Conservation (phyloP, 139 green algal genomes). For the Chlorella sorokiniana region DNA sequence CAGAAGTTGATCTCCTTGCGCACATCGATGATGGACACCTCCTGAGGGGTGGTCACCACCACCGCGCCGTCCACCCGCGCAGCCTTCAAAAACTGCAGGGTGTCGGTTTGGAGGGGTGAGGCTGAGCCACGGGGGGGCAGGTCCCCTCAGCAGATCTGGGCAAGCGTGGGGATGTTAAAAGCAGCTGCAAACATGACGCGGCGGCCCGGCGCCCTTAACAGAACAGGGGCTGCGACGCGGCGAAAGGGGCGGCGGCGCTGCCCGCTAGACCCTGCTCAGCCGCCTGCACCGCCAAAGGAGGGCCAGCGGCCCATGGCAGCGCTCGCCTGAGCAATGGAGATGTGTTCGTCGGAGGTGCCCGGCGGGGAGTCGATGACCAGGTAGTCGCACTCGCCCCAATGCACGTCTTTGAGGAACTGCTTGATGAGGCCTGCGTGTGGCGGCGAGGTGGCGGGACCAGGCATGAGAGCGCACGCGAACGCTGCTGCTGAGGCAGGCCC, state of each 20-base stretch:
- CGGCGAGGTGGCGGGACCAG: background rate
- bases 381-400: slow-evolving; percentile 96
- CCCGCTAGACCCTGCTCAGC: too few relatives aligned
- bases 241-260: too few relatives aligned
- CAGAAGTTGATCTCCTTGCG: slow-evolving; percentile 98
- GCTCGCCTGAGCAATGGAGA: slow-evolving; percentile 87
- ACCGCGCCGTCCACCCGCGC: slow-evolving; percentile 68
- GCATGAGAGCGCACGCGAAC: background rate
- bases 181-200: too few relatives aligned
- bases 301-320: too few relatives aligned
- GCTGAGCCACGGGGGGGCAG: background rate
- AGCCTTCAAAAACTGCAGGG: slow-evolving; percentile 58
- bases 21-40: slow-evolving; percentile 97
- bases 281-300: too few relatives aligned
- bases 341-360: slow-evolving; percentile 97
- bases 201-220: too few relatives aligned
- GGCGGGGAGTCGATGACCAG: slow-evolving; percentile 97
- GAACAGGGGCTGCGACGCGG: too few relatives aligned
- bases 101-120: background rate
- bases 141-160: background rate
- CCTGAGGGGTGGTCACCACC: slow-evolving; percentile 86
- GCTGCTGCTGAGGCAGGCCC: too few relatives aligned
- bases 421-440: slow-evolving; percentile 78
- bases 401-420: slow-evolving; percentile 96
- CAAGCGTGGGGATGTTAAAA: background rate